Base-by-base conservation (phyloP, 495 filamentous ascomycete species). In the Penicillium soppii region DNA sequence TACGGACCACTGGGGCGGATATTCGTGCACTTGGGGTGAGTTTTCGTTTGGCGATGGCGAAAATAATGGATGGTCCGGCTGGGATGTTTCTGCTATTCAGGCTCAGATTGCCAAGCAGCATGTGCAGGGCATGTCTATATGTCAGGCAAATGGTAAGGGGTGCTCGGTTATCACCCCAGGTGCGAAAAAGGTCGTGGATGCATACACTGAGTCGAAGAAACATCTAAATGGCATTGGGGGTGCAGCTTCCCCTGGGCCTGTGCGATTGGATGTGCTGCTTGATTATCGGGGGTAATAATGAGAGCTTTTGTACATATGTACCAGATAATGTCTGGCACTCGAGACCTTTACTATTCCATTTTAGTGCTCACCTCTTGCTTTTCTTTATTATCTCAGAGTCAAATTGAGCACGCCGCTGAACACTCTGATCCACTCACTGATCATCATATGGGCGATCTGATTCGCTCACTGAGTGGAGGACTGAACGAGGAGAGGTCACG, bases 41-140 rank as follows among this genome's bases (percentile, higher is more conserved):
- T 77, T 75, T 30, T 64, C 63, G 19, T 73, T 77, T 26, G 71
- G 68, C 0, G 65, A 67, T 50, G 12, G 35, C 0, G 61, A 56
- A 35, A 75, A 75, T 46, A 54, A 54, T 19, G 67, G 62, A 3
- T 72, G 69, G 68, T 71, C 68, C 1, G 73, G 73, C 0, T 76
- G 69, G 62, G 73, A 76, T 63, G 73, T 76, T 7, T 73, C 70
- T 19, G 68, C 70, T n/a, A 76, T 76, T 35, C 71, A 76, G 59
- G 68, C 71, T 7, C 66, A 76, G 52, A 51, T 59, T 43, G 66
- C 68, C 0, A 32, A 53, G 6, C 58, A 64, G 9, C 36, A 60
- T 30, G 65, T 75, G 12, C 61, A 71, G 54, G 69, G 68, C 0
- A 71, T 74, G 69, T 52, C 57, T 10, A 71, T 72, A 22, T 74